phyloP scores from a whole-genome alignment of 345 rosid genomes.

The Trapa bicornis region DNA sequence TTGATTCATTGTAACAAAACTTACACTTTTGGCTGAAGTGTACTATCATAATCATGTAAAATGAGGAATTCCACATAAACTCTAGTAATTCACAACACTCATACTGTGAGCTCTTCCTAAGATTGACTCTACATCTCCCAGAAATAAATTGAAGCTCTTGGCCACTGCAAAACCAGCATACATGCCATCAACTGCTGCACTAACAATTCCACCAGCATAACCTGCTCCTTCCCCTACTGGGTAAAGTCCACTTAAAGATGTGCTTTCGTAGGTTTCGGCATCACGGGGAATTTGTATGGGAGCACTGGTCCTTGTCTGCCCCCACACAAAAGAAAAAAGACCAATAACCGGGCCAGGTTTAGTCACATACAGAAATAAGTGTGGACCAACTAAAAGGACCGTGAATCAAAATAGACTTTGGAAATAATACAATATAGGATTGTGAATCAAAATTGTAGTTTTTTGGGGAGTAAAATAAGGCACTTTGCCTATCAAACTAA shows the following conservation, averaged over 20 bases:
- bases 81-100: slow-evolving; percentile 50
- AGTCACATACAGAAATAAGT: too few species aligned
- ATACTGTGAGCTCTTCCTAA: slow-evolving; percentile 56
- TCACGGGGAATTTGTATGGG: slow-evolving; percentile 66
- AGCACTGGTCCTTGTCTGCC: slow-evolving; percentile 84
- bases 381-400: too few species aligned
- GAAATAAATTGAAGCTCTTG: slow-evolving; percentile 42
- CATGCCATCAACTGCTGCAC: slow-evolving; percentile 98
- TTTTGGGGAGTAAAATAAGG: too few species aligned
- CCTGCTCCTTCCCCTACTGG: slow-evolving; percentile 99
- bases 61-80: background rate
- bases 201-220: slow-evolving; percentile 94
- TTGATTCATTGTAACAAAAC: too few species aligned
- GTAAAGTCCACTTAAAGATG: slow-evolving; percentile 66
- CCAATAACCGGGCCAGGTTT: background rate
- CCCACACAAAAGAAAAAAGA: background rate
- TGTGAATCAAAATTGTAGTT: background rate
- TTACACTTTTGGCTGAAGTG: too few species aligned
- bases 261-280: slow-evolving; percentile 63
- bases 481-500: too few species aligned
- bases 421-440: background rate
- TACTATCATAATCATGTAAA: background rate
- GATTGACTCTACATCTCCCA: slow-evolving; percentile 43
- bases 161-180: slow-evolving; percentile 78
- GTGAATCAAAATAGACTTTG: background rate